Evolutionary conservation across 768 basidiomycete genomes (phyloP).

Genomic region (Tulasnella sp.): DNA sequence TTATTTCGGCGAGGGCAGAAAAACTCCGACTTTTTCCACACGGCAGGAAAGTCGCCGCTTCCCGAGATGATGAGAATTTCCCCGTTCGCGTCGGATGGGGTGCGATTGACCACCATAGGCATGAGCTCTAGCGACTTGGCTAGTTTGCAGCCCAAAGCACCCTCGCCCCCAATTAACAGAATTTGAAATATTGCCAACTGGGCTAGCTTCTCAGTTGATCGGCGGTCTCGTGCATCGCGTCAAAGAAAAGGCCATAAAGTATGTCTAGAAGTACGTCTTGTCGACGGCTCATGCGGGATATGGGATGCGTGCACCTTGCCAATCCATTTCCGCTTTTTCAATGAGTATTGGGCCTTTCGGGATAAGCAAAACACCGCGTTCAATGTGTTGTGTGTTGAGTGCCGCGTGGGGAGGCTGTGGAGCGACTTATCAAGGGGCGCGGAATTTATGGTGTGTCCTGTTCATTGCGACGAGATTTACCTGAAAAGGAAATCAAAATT

Average conservation of each 20-base stretch:
- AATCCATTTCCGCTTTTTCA: neutral
- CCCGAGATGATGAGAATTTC: neutral
- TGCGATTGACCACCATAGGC: neutral
- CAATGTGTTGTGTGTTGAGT: neutral
- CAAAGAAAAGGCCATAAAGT: neutral
- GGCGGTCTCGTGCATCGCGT: neutral
- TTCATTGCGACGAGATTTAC: neutral
- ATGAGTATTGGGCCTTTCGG: neutral
- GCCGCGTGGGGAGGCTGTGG: neutral
- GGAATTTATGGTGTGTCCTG: neutral
- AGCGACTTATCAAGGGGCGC: neutral
- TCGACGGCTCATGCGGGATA: neutral
- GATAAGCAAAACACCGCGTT: neutral
- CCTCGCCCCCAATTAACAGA: no score
- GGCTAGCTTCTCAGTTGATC: neutral
- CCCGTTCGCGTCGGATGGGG: neutral
- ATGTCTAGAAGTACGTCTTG: neutral
- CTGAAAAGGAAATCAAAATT: neutral
- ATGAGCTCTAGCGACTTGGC: neutral
- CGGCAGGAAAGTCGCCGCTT: neutral
- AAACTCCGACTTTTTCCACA: neutral
- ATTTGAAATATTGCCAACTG: neutral
- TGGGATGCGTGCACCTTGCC: neutral
- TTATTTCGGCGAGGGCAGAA: neutral
- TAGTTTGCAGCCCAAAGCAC: no score